Evolutionary conservation across 257 asterid species (phyloP).

Genomic region (Echites panduratus): DNA sequence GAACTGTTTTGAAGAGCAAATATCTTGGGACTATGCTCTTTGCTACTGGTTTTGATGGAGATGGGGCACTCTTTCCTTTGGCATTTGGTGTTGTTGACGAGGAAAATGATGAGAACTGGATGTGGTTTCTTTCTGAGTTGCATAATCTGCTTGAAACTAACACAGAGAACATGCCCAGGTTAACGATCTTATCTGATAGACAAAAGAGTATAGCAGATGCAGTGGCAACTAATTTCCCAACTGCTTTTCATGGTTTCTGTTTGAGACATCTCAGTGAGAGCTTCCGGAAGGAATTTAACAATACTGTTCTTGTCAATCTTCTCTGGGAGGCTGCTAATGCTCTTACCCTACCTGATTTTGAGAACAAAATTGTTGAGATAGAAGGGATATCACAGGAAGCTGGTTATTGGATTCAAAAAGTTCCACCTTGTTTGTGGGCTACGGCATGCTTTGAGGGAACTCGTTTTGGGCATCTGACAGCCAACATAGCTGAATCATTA

Average conservation of each 20-base stretch:
- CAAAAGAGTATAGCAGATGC: constrained; percentile 50
- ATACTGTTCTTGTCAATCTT: constrained; percentile 43
- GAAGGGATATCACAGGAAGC: constrained; percentile 56
- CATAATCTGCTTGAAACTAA: constrained; percentile 54
- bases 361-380: constrained; percentile 37
- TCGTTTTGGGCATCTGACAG: constrained; percentile 50
- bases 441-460: constrained; percentile 51
- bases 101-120: constrained; percentile 61
- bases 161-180: constrained; percentile 68
- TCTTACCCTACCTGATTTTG: constrained; percentile 38
- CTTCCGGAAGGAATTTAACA: constrained; percentile 59
- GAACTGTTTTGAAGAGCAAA: constrained; percentile 47
- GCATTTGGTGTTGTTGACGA: constrained; percentile 75
- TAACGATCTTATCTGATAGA: constrained; percentile 59
- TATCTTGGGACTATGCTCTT: constrained; percentile 58
- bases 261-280: constrained; percentile 57
- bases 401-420: constrained; percentile 40
- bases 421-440: constrained; percentile 63
- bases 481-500: constrained; percentile 39
- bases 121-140: constrained; percentile 67
- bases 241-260: constrained; percentile 74
- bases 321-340: constrained; percentile 69
- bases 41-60: constrained; percentile 75
- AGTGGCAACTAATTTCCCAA: constrained; percentile 59
- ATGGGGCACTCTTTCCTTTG: constrained; percentile 55